Evolutionary conservation across 1,139 yeast species (phyloP).

Genomic region (Kodamaea fungicola): DNA sequence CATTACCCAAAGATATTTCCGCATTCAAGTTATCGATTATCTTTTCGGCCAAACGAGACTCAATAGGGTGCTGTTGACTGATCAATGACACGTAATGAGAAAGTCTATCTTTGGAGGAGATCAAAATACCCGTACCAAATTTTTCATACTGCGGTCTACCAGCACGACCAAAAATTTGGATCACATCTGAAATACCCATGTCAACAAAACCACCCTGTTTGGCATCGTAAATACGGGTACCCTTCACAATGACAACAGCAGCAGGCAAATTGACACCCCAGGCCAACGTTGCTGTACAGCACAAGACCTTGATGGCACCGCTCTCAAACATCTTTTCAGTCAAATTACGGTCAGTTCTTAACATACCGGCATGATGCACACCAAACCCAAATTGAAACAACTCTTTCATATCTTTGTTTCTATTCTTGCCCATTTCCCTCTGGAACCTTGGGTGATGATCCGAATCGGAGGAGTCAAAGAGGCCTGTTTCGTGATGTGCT

Average conservation of each 20-base stretch:
- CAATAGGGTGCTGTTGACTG: slow-evolving; percentile 96
- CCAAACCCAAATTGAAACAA: slow-evolving; percentile 84
- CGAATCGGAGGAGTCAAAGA: slow-evolving; percentile 61
- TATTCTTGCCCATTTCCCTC: slow-evolving; percentile 70
- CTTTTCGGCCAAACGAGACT: slow-evolving; percentile 73
- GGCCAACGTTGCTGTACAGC: slow-evolving; percentile 96
- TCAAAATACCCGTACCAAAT: slow-evolving; percentile 87
- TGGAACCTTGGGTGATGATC: slow-evolving; percentile 45
- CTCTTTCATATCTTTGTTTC: slow-evolving; percentile 78
- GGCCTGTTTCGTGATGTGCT: slow-evolving; percentile 48
- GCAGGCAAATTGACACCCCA: slow-evolving; percentile 99
- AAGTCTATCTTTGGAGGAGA: slow-evolving; percentile 76
- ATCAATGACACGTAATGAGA: slow-evolving; percentile 85
- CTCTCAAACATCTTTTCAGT: slow-evolving; percentile 82
- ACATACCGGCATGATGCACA: slow-evolving; percentile 96
- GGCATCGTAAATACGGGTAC: slow-evolving; percentile 93
- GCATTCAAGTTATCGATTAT: slow-evolving; percentile 92
- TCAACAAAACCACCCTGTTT: slow-evolving; percentile 94
- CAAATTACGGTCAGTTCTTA: slow-evolving; percentile 83
- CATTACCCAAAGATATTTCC: slow-evolving; percentile 92
- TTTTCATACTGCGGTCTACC: slow-evolving; percentile 97
- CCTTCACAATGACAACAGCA: slow-evolving; percentile 93
- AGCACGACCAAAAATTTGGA: slow-evolving; percentile 98
- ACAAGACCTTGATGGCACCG: slow-evolving; percentile 85
- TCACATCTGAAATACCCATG: slow-evolving; percentile 91